These are phyloP conservation scores for Aspergillus udagawae DNA, from an alignment of 2,329 filamentous ascomycete species.

Conservation along the genomic window DNA sequence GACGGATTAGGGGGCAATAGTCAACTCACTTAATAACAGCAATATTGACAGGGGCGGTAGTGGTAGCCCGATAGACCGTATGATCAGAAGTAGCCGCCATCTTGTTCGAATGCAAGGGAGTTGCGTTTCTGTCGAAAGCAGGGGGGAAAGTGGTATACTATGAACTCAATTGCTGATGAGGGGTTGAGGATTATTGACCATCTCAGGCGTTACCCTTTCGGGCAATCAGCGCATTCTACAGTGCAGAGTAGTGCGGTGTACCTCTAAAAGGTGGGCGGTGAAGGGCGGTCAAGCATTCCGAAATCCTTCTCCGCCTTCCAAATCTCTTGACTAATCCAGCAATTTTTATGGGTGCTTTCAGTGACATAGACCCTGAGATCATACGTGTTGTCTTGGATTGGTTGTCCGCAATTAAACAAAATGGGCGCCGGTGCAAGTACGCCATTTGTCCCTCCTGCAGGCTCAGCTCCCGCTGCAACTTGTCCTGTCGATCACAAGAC, in stretches of 20 bases:
- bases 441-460: conserved; percentile 20
- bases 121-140: conserved; percentile 6
- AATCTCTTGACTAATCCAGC: conserved; percentile 9
- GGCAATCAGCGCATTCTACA: conserved; percentile 3
- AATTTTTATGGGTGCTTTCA: conserved; percentile 14
- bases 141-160: conserved; percentile 7
- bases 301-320: conserved; percentile 2
- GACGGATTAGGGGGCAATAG: conserved; percentile 10
- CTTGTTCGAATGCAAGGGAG: conserved; percentile 6
- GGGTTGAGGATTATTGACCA: conserved; percentile 6
- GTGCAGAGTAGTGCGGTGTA: neutral
- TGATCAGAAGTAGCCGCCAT: conserved; percentile 35
- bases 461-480: conserved; percentile 34
- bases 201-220: conserved; percentile 1
- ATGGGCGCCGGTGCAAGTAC: conserved; percentile 41
- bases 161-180: neutral
- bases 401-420: conserved; percentile 10
- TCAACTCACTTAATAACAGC: conserved; percentile 81
- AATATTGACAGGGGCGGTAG: conserved; percentile 96
- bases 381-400: conserved; percentile 14
- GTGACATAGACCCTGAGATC: conserved; percentile 5
- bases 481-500: conserved; percentile 92
- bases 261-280: conserved; percentile 6
- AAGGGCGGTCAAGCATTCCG: conserved; percentile 7
- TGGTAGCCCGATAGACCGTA: conserved; percentile 81